Conservation (phyloP, 306 rosid genomes). For the Acacia confusa region DNA sequence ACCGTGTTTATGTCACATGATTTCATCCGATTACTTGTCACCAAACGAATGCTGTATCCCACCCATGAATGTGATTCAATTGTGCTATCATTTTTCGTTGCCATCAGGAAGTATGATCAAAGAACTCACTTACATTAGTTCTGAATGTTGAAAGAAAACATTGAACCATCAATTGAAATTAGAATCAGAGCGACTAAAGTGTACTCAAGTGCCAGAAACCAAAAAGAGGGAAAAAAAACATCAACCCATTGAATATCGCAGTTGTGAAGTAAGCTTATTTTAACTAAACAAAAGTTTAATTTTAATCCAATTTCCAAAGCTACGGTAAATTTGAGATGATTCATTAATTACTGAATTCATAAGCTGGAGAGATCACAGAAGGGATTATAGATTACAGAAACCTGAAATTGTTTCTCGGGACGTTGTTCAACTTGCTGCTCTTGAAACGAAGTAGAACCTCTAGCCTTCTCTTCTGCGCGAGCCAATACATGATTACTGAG, state of each 20-base stretch:
- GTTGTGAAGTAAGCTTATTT: slow-evolving; percentile 10
- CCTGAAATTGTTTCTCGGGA: slow-evolving; percentile 59
- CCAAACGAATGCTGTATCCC: background rate
- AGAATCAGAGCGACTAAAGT: background rate
- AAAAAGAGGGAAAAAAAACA: background rate
- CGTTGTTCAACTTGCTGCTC: slow-evolving; percentile 46
- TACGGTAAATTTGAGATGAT: slow-evolving; percentile 21
- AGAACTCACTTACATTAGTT: background rate
- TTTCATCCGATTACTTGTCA: background rate
- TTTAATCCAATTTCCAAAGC: background rate
- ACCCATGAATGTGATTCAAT: background rate
- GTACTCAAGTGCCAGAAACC: background rate
- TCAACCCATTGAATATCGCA: background rate
- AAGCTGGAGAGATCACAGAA: slow-evolving; percentile 18
- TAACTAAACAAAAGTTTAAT: slow-evolving; percentile 3
- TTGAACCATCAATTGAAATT: background rate
- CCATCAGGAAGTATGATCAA: background rate
- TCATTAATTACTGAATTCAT: slow-evolving; percentile 4
- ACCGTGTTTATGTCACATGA: background rate
- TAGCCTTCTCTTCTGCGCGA: slow-evolving; percentile 76
- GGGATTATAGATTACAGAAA: slow-evolving; percentile 34
- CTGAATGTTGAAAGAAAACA: background rate
- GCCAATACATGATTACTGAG: slow-evolving; percentile 53
- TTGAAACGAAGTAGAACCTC: slow-evolving; percentile 43
- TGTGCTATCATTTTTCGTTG: background rate